Conservation (phyloP, 768 basidiomycete species). For the Cystofilobasidium bisporidii region DNA sequence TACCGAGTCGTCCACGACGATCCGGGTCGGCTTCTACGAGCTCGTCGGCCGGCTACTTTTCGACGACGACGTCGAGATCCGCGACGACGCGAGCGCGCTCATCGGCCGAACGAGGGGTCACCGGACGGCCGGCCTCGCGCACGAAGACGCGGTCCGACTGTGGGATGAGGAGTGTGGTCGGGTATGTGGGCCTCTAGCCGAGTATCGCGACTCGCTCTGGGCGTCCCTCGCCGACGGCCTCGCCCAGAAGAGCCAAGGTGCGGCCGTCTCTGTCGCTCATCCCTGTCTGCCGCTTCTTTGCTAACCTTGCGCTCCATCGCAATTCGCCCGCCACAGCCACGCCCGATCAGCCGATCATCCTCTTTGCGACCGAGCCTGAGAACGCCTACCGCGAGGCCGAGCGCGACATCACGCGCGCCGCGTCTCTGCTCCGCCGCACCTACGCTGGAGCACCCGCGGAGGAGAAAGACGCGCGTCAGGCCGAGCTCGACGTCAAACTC, state of each 20-base stretch:
- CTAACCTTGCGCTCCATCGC: no score
- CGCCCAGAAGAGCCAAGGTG: no score
- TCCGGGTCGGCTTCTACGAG: not conserved
- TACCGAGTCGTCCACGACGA: not conserved
- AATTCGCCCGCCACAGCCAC: not conserved
- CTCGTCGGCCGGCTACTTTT: constrained; percentile 12
- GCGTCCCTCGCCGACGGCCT: not conserved
- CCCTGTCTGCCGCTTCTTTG: not conserved
- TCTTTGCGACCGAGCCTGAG: constrained; percentile 20
- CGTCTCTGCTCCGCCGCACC: not conserved
- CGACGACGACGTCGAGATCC: constrained; percentile 19
- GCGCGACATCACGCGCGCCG: not conserved
- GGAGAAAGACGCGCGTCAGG: not conserved
- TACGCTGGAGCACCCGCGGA: not conserved
- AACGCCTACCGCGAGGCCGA: constrained; percentile 23
- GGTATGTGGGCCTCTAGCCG: not conserved
- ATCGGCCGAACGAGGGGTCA: not conserved
- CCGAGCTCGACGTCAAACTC: not conserved
- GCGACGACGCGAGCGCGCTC: constrained; percentile 4
- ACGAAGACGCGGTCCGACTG: not conserved
- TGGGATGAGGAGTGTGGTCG: not conserved
- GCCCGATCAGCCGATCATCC: constrained; percentile 2
- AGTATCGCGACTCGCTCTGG: constrained; percentile 5
- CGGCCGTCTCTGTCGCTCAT: no score
- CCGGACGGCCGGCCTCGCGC: not conserved